Conservation (phyloP, 2,329 filamentous ascomycete genomes). For the Nannizzia gypsea region DNA sequence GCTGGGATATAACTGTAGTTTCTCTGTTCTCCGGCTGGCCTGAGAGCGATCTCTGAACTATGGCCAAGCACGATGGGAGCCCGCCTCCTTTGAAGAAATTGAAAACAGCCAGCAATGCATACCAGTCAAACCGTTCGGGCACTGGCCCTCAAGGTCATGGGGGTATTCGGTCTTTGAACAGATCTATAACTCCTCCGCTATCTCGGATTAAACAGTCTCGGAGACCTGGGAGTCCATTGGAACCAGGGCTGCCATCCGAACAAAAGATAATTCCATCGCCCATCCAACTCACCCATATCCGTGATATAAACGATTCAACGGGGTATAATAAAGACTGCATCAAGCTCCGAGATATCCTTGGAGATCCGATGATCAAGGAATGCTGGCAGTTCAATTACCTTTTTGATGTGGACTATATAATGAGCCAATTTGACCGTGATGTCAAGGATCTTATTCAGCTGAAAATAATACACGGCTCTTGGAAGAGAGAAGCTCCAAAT, state of each 20-base stretch:
- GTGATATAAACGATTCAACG: constrained; percentile 45
- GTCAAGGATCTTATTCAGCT: constrained; percentile 42
- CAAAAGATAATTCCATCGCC: constrained; percentile 45
- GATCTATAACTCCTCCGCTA: constrained; percentile 23
- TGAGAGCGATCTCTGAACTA: background rate
- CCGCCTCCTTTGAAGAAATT: constrained; percentile 11
- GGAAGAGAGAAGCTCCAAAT: constrained; percentile 55
- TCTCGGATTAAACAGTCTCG: constrained; percentile 1
- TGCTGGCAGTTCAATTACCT: constrained; percentile 48
- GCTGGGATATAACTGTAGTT: background rate
- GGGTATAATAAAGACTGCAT: constrained; percentile 55
- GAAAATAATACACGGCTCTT: constrained; percentile 52
- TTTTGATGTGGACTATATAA: constrained; percentile 48
- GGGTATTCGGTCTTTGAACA: constrained; percentile 20
- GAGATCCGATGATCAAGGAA: constrained; percentile 59
- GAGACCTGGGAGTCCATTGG: background rate
- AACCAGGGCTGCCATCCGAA: background rate
- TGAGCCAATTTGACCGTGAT: constrained; percentile 48
- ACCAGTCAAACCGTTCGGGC: background rate
- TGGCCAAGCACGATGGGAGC: background rate
- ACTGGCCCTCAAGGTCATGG: background rate
- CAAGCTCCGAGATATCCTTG: constrained; percentile 54
- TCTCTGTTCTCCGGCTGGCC: background rate
- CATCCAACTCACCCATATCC: constrained; percentile 58
- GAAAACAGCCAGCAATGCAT: constrained; percentile 8